These are phyloP conservation scores for Heliamphora pulchella DNA, from an alignment of 179 eudicot genomes.

Conservation along the genomic window DNA sequence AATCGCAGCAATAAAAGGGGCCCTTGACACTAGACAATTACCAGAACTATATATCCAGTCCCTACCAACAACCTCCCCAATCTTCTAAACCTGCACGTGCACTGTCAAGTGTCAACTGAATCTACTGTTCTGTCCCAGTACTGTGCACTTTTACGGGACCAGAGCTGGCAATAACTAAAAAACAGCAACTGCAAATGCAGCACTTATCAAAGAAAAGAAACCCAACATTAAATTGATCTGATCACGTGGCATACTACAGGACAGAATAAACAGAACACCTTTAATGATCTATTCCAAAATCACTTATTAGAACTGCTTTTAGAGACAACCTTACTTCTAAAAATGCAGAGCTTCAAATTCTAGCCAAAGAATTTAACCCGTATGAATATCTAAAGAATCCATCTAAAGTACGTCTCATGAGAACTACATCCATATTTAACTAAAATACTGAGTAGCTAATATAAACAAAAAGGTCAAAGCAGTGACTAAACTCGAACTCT, in stretches of 20 bases:
- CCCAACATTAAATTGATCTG: not conserved
- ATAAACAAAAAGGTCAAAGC: not conserved
- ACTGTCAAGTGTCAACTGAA: not conserved
- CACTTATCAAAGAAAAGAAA: not conserved
- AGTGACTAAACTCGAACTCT: not conserved
- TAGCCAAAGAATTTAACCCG: not conserved
- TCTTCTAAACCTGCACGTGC: not conserved
- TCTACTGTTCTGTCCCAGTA: not conserved
- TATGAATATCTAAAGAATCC: not conserved
- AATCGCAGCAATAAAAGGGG: not conserved
- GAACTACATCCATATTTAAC: slow-evolving; percentile 1
- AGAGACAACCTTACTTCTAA: not conserved
- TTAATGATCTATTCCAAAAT: not conserved
- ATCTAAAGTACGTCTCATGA: not conserved
- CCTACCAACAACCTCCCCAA: slow-evolving; percentile 5
- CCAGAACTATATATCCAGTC: not conserved
- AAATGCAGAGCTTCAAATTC: not conserved
- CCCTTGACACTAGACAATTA: not conserved
- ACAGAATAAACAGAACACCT: not conserved
- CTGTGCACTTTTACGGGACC: not conserved
- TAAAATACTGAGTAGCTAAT: not conserved
- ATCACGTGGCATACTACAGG: not conserved
- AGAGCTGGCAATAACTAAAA: not conserved
- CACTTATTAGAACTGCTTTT: not conserved
- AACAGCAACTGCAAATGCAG: not conserved